Evolutionary conservation across 371 early-diverging fungal genomes (phyloP).

Genomic region (Zychaea mexicana): DNA sequence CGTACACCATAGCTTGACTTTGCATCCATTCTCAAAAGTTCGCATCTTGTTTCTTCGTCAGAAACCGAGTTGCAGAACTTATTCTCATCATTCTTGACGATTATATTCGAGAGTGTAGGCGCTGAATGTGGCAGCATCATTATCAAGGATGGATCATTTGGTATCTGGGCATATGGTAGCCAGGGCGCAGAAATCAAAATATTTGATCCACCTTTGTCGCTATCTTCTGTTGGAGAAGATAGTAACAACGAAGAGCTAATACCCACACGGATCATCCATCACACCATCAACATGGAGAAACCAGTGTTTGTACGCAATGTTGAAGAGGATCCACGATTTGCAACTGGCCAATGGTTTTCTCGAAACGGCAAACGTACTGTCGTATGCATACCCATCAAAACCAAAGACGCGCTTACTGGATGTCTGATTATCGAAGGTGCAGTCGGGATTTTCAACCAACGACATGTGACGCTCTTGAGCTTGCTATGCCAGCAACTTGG

Average conservation of each 20-base stretch:
- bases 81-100: slow-evolving; percentile 40
- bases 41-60: slow-evolving; percentile 42
- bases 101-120: slow-evolving; percentile 44
- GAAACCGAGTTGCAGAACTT: slow-evolving; percentile 44
- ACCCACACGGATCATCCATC: slow-evolving; percentile 37
- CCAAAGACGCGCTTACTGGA: slow-evolving; percentile 49
- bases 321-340: slow-evolving; percentile 39
- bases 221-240: slow-evolving; percentile 32
- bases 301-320: slow-evolving; percentile 44
- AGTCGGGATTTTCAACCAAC: slow-evolving; percentile 54
- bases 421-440: slow-evolving; percentile 59
- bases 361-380: slow-evolving; percentile 48
- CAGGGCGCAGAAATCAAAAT: slow-evolving; percentile 39
- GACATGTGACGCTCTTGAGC: slow-evolving; percentile 54
- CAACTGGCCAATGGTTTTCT: slow-evolving; percentile 45
- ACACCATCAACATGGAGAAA: slow-evolving; percentile 41
- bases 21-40: slow-evolving; percentile 48
- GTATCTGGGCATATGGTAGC: slow-evolving; percentile 43
- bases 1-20: slow-evolving; percentile 28
- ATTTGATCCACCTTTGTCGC: slow-evolving; percentile 39
- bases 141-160: slow-evolving; percentile 38
- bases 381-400: slow-evolving; percentile 56
- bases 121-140: slow-evolving; percentile 47
- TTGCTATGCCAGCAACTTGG: slow-evolving; percentile 60
- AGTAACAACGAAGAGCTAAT: slow-evolving; percentile 23